Evolutionary conservation across 2,329 filamentous ascomycete species (phyloP).

Genomic region (Ophiostoma himal-ulmi): DNA sequence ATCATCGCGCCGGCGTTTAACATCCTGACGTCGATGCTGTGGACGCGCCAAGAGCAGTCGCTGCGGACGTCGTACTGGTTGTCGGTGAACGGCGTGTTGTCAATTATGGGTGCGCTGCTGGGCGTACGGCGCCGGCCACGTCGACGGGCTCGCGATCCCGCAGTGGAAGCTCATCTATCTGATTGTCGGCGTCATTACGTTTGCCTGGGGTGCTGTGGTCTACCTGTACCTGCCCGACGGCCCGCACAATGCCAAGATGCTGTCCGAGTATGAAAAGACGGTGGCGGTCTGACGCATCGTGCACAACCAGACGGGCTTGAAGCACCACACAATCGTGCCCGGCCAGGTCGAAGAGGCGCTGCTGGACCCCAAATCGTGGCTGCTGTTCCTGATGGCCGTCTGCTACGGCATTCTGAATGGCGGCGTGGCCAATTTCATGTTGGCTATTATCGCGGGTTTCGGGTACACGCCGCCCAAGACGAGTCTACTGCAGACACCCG

Average conservation of each 20-base stretch:
- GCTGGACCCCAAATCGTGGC: constrained; percentile 24
- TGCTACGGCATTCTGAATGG: constrained; percentile 36
- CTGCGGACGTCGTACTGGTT: constrained; percentile 35
- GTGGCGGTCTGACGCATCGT: constrained; percentile 38
- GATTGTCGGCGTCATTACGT: constrained; percentile 27
- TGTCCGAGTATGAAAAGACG: constrained; percentile 30
- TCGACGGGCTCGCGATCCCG: constrained; percentile 25
- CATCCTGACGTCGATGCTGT: constrained; percentile 37
- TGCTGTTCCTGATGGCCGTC: constrained; percentile 31
- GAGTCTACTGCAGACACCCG: constrained; percentile 39
- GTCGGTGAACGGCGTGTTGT: constrained; percentile 31
- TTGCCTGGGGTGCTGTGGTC: constrained; percentile 24
- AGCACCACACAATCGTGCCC: constrained; percentile 35
- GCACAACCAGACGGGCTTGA: constrained; percentile 38
- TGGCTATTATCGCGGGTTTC: constrained; percentile 36
- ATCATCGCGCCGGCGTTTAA: constrained; percentile 35
- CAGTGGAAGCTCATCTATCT: constrained; percentile 31
- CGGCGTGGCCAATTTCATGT: constrained; percentile 44
- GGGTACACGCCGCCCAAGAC: constrained; percentile 35
- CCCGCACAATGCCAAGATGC: constrained; percentile 34
- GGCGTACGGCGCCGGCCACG: constrained; percentile 31
- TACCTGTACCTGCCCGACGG: constrained; percentile 35
- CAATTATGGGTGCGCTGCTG: constrained; percentile 31
- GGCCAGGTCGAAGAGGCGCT: constrained; percentile 32
- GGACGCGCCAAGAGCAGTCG: constrained; percentile 36